A percentile compares a stretch with the other conserved stretches of the same genome.
Conservation (phyloP, 2,329 filamentous ascomycete species). For the Ceratocystis huliohia region DNA sequence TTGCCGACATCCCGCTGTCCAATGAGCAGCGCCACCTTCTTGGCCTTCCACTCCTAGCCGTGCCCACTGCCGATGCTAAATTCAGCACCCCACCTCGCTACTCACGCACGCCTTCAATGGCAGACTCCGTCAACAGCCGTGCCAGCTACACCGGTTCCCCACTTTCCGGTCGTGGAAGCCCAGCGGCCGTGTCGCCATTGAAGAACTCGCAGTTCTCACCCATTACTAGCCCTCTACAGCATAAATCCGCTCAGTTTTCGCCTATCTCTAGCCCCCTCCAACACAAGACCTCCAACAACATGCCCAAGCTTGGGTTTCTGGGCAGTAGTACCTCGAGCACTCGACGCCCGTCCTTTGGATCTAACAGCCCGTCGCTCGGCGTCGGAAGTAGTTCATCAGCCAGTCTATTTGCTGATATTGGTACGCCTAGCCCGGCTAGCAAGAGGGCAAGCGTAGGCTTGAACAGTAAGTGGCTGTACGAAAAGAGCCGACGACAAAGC, state of each 20-base stretch:
- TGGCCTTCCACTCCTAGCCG: conserved; percentile 63
- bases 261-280: conserved; percentile 32
- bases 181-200: conserved; percentile 26
- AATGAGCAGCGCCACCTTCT: conserved; percentile 56
- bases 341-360: conserved; percentile 49
- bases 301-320: conserved; percentile 19
- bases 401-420: conserved; percentile 44
- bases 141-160: conserved; percentile 47
- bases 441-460: conserved; percentile 64
- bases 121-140: conserved; percentile 48
- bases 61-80: conserved; percentile 41
- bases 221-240: conserved; percentile 44
- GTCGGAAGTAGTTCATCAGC: conserved; percentile 31
- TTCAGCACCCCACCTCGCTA: conserved; percentile 84
- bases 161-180: conserved; percentile 43
- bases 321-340: conserved; percentile 11
- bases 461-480: conserved; percentile 92
- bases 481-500: conserved; percentile 54
- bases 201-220: conserved; percentile 37
- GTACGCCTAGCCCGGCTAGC: conserved; percentile 55
- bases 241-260: conserved; percentile 46
- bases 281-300: conserved; percentile 30
- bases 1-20: conserved; percentile 82
- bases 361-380: conserved; percentile 38
- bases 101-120: conserved; percentile 56